Conservation (phyloP, 2,329 filamentous ascomycete species). For the Coniochaeta prunicola region DNA sequence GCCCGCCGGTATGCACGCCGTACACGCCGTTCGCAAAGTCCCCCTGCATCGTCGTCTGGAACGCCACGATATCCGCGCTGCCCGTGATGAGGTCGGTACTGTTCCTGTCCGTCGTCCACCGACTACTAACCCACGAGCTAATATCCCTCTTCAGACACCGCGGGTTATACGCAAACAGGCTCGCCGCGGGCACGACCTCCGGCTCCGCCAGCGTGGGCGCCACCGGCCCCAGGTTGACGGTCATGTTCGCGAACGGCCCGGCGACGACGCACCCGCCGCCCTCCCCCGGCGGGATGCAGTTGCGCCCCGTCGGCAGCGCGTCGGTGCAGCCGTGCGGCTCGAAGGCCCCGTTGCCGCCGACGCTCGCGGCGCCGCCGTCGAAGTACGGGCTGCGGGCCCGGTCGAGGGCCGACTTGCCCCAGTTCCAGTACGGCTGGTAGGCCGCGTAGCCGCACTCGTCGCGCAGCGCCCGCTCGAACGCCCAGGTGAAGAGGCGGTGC, state of each 20-base stretch:
- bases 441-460: constrained; percentile 22
- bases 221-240: constrained; percentile 30
- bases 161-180: constrained; percentile 29
- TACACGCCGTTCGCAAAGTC: constrained; percentile 21
- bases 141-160: constrained; percentile 35
- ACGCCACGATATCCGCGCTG: constrained; percentile 24
- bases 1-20: constrained; percentile 26
- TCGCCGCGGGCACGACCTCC: constrained; percentile 10
- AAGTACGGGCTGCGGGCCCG: constrained; percentile 36
- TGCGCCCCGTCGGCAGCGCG: constrained; percentile 10
- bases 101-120: constrained; percentile 21
- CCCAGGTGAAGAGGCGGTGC: constrained; percentile 22
- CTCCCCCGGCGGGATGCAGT: constrained; percentile 30
- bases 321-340: constrained; percentile 19
- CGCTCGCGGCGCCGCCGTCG: constrained; percentile 34
- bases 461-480: constrained; percentile 21
- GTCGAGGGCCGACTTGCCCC: constrained; percentile 33
- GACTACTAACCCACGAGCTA: constrained; percentile 21
- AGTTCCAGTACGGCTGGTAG: constrained; percentile 32
- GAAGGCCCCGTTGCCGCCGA: constrained; percentile 33
- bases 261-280: constrained; percentile 46
- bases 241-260: constrained; percentile 37
- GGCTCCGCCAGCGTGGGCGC: constrained; percentile 1
- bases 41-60: constrained; percentile 33
- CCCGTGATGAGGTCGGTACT: constrained; percentile 27